phyloP scores from a whole-genome alignment of 2,329 filamentous ascomycete genomes.

The Talaromyces pinophilus region DNA sequence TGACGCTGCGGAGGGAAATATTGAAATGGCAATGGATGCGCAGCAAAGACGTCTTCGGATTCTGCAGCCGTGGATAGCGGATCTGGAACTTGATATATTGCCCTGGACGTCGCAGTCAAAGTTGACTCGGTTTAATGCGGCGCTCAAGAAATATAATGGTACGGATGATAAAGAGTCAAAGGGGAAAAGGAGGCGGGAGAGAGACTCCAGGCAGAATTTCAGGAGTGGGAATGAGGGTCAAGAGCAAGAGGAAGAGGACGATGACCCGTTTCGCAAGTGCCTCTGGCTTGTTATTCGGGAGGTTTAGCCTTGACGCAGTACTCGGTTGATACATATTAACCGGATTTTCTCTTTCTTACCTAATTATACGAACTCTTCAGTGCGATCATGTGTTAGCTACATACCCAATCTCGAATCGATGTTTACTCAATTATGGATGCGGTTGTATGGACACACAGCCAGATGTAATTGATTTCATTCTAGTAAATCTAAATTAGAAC shows the following conservation, averaged over 20 bases:
- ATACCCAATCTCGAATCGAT: neutral
- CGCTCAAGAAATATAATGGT: conserved; percentile 28
- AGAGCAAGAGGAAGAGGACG: neutral
- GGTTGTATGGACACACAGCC: neutral
- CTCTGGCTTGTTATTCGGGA: conserved; percentile 20
- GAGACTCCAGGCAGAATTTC: neutral
- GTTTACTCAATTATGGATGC: neutral
- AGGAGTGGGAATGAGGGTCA: neutral
- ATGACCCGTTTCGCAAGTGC: conserved; percentile 7
- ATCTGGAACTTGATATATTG: conserved; percentile 28
- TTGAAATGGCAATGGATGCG: conserved; percentile 8
- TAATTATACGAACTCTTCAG: neutral
- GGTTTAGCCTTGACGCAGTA: neutral
- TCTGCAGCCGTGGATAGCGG: conserved; percentile 33
- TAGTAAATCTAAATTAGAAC: too few relatives aligned
- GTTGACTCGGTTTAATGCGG: conserved; percentile 30
- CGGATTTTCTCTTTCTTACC: neutral
- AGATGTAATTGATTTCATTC: neutral
- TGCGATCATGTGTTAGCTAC: neutral
- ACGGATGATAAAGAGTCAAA: conserved; percentile 12
- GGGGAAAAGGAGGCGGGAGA: neutral
- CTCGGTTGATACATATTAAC: too few relatives aligned
- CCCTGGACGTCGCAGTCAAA: conserved; percentile 30
- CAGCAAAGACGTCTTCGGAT: conserved; percentile 26
- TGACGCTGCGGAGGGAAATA: neutral